Base-by-base conservation (phyloP, 495 filamentous ascomycete species). In the Wilcoxina mikolae region DNA sequence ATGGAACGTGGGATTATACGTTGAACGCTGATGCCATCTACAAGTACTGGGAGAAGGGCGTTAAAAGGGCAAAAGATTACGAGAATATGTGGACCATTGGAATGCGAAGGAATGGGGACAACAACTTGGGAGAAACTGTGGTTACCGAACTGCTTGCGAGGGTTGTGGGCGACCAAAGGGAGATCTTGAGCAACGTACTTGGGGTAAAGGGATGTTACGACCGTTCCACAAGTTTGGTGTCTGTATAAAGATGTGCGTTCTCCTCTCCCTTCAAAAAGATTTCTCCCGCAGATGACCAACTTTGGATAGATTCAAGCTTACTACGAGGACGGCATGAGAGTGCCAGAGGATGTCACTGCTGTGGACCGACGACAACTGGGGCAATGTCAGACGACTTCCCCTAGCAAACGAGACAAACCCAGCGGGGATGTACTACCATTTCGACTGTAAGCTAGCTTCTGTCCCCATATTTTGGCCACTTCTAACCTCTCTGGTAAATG, bases 281-380 rank as follows among this genome's bases (percentile, higher is more conserved):
- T 41, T 28, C 29, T 2, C 66, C 42, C 59, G 65, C 49, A 58
- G n/a, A n/a, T n/a, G n/a, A n/a, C n/a, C n/a, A n/a, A n/a, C 2
- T 5, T 38, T 26, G 20, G 7, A 10, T 7, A 65, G 61, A 65
- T 65, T 22, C 80, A 81, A 68, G 74, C 75, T 22, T 83, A 87
- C 56, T 78, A 79, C 53, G 75, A 79, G 43, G 68, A 74, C 11
- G 83, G 82, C 2, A 71, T 87, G 48, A 67, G 69, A 3, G 79
- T 85, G 3, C 81, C 81, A 1, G 83, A 88, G 35, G 76, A 85
- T 58, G 74, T 88, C 44, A 87, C 69, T 88, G 25, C 67, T 87
- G 9, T 87, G 80, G 75, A 74, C 82, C 0, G 83, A 88, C 65
- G 84, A 88, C 62, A 87, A 86, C 66, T 84, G 74, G 74, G 81